These are phyloP conservation scores for Xylariaceae sp. DNA, from an alignment of 2,329 filamentous ascomycete species.

Conservation along the genomic window DNA sequence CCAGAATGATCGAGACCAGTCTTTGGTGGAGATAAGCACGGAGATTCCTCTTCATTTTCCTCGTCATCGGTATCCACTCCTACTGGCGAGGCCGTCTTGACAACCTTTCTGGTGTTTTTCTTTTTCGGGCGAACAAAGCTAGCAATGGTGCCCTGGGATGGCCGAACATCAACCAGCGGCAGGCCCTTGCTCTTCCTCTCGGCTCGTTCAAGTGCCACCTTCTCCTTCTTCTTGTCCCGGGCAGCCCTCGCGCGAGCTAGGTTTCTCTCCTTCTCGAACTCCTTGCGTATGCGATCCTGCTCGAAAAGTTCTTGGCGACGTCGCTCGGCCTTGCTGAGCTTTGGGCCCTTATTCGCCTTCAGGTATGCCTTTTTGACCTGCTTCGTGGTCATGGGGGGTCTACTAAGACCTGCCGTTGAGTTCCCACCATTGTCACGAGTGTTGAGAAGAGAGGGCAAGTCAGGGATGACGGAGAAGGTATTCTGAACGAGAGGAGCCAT, in stretches of 20 bases:
- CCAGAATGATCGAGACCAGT: conserved; percentile 28
- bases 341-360: conserved; percentile 37
- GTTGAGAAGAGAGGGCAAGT: conserved; percentile 28
- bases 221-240: conserved; percentile 52
- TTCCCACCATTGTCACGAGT: conserved; percentile 7
- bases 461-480: conserved; percentile 34
- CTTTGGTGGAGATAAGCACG: conserved; percentile 1
- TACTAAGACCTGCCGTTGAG: conserved; percentile 16
- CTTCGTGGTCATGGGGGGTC: conserved; percentile 46
- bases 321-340: conserved; percentile 41
- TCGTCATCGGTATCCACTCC: not conserved
- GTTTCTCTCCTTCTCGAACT: conserved; percentile 46
- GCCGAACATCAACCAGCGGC: conserved; percentile 49
- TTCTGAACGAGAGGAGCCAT: conserved; percentile 36
- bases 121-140: conserved; percentile 39
- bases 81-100: conserved; percentile 1
- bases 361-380: conserved; percentile 44
- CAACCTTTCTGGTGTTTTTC: conserved; percentile 4
- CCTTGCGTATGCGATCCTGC: conserved; percentile 50
- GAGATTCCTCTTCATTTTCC: not conserved
- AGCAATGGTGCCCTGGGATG: conserved; percentile 54
- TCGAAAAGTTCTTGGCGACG: conserved; percentile 40
- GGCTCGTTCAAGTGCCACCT: conserved; percentile 45
- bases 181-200: conserved; percentile 47
- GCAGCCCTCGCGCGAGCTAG: conserved; percentile 44